Percentiles rank a stretch among this genome's conserved stretches.
Conservation (phyloP, 441 rosid genomes). For the Biscutella laevigata region DNA sequence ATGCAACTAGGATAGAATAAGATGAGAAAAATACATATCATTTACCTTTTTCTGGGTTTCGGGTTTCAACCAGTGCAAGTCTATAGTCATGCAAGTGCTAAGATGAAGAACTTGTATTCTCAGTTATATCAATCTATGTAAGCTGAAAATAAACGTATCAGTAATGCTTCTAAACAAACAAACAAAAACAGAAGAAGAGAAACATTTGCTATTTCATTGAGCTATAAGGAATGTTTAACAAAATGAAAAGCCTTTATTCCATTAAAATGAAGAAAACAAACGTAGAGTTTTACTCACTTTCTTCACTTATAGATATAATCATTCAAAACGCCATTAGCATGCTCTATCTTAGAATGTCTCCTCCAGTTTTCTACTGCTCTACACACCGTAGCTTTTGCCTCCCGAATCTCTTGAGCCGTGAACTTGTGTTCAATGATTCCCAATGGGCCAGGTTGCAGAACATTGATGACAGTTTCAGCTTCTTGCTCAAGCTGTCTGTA, state of each 20-base stretch:
- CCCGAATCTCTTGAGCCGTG: slow-evolving; percentile 50
- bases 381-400: slow-evolving; percentile 51
- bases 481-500: slow-evolving; percentile 74
- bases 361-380: slow-evolving; percentile 62
- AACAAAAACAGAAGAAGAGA: too few species aligned
- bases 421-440: slow-evolving; percentile 83
- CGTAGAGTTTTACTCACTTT: slow-evolving; percentile 8
- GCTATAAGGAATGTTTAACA: neutral
- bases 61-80: slow-evolving; percentile 23
- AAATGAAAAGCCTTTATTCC: neutral
- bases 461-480: slow-evolving; percentile 71
- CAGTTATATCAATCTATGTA: slow-evolving; percentile 11
- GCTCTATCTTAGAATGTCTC: slow-evolving; percentile 42
- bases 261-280: neutral
- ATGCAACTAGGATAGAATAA: slow-evolving; percentile 21
- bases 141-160: neutral
- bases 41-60: neutral
- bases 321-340: slow-evolving; percentile 37
- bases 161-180: too few species aligned
- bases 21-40: neutral
- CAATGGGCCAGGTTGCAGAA: slow-evolving; percentile 80
- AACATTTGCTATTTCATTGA: neutral
- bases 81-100: slow-evolving; percentile 14
- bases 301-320: slow-evolving; percentile 41
- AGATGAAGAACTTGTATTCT: slow-evolving; percentile 13